Evolutionary conservation across 495 filamentous ascomycete species (phyloP).

Genomic region (Platismatia glauca): DNA sequence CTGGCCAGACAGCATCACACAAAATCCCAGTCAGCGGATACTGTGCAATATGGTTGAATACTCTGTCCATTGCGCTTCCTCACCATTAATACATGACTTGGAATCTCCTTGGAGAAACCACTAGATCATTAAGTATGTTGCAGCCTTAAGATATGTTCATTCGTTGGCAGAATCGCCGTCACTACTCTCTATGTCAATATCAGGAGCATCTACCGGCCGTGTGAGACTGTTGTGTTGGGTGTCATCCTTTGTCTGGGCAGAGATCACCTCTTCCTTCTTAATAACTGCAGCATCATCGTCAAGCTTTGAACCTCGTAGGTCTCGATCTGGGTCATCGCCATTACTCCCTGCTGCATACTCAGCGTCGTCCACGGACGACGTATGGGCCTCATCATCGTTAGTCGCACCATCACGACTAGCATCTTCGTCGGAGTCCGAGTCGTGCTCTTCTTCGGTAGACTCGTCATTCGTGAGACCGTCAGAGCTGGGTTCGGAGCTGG

Average conservation of each 20-base stretch:
- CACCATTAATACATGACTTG: not conserved
- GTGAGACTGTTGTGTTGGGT: not conserved
- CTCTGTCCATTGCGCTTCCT: not conserved
- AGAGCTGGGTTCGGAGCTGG: not conserved
- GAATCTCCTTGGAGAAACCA: not conserved
- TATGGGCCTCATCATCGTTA: not conserved
- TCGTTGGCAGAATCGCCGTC: not conserved
- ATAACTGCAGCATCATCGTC: not conserved
- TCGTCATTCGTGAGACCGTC: not conserved
- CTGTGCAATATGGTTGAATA: not conserved
- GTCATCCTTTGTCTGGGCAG: not conserved
- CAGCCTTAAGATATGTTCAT: not conserved
- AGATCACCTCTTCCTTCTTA: not conserved
- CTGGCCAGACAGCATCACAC: not conserved
- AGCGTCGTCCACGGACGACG: not conserved
- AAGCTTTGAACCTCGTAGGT: not conserved
- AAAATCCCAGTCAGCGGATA: not conserved
- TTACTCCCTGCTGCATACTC: not conserved
- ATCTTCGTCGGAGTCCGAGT: constrained; percentile 4
- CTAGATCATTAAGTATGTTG: not conserved
- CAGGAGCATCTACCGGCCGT: not conserved
- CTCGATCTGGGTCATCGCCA: not conserved
- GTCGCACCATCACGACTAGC: not conserved
- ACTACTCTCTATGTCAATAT: not conserved
- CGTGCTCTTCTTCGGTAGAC: not conserved